phyloP scores from a whole-genome alignment of 2,329 filamentous ascomycete species.

The Seiridium cupressi region DNA sequence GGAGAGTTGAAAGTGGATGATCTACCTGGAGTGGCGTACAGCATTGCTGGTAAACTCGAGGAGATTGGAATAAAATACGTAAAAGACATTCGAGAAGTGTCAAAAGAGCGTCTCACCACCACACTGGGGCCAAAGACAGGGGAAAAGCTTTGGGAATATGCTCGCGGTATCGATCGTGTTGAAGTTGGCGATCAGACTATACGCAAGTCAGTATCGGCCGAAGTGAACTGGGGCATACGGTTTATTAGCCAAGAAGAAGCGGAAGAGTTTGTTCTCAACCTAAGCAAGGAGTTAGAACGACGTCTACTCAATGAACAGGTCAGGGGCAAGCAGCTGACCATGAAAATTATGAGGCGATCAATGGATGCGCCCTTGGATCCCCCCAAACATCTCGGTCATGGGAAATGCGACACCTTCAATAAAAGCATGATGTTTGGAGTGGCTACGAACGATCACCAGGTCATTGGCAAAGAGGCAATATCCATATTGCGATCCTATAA shows the following conservation, averaged over 20 bases:
- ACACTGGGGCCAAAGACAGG: conserved; percentile 88
- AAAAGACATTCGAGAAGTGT: conserved; percentile 74
- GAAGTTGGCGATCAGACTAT: conserved; percentile 84
- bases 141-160: conserved; percentile 85
- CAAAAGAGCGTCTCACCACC: conserved; percentile 72
- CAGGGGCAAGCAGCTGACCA: conserved; percentile 81
- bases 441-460: conserved; percentile 71
- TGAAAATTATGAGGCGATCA: conserved; percentile 92
- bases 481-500: conserved; percentile 77
- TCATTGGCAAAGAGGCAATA: conserved; percentile 79
- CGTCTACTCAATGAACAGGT: conserved; percentile 80
- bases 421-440: conserved; percentile 83
- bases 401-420: conserved; percentile 91
- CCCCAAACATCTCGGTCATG: conserved; percentile 90
- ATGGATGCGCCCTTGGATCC: conserved; percentile 87
- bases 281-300: conserved; percentile 82
- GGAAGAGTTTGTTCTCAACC: conserved; percentile 82
- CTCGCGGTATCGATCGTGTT: conserved; percentile 79
- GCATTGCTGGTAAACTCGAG: conserved; percentile 82
- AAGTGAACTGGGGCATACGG: conserved; percentile 97
- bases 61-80: conserved; percentile 81
- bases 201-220: conserved; percentile 92
- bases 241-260: conserved; percentile 92
- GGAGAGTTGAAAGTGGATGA: conserved; percentile 75
- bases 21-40: conserved; percentile 89